phyloP scores from a whole-genome alignment of 495 filamentous ascomycete genomes.

The Penicillium waksmanii region DNA sequence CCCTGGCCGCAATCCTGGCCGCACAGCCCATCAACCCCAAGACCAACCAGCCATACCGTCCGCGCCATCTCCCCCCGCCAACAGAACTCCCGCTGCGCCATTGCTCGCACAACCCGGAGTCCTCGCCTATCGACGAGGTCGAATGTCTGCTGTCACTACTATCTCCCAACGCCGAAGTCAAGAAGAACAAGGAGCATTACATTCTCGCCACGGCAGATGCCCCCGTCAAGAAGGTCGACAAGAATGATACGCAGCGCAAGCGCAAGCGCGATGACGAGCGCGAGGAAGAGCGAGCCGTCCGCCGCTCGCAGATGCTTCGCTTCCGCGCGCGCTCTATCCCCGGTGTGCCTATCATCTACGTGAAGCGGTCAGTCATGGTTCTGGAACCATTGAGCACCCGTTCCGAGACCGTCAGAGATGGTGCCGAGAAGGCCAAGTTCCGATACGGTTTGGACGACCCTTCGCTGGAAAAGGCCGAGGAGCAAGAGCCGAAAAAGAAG shows the following conservation, averaged over 20 bases:
- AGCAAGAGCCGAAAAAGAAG: conserved; percentile 56
- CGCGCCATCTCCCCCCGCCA: conserved; percentile 48
- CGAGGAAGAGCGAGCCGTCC: conserved; percentile 40
- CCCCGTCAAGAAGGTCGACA: conserved; percentile 28
- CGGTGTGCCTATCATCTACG: conserved; percentile 80
- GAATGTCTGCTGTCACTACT: conserved; percentile 82
- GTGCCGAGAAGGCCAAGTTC: conserved; percentile 77
- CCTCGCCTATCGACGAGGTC: conserved; percentile 71
- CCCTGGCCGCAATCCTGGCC: conserved; percentile 50
- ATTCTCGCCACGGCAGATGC: conserved; percentile 73
- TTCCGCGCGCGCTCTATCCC: conserved; percentile 49
- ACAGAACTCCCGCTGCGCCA: conserved; percentile 75
- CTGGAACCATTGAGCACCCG: conserved; percentile 81
- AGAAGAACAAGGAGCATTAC: conserved; percentile 86
- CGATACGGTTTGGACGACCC: conserved; percentile 63
- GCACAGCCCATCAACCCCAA: conserved; percentile 49
- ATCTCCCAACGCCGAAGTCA: conserved; percentile 63
- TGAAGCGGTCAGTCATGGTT: conserved; percentile 85
- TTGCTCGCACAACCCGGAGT: conserved; percentile 85
- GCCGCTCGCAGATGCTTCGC: conserved; percentile 40
- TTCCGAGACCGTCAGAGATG: conserved; percentile 63
- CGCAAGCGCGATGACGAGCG: conserved; percentile 33
- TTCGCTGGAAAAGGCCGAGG: conserved; percentile 46
- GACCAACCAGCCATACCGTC: conserved; percentile 48
- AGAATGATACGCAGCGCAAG: conserved; percentile 27